Conservation (phyloP, 1,284 basidiomycete species). For the Sporisorium sorghi region DNA sequence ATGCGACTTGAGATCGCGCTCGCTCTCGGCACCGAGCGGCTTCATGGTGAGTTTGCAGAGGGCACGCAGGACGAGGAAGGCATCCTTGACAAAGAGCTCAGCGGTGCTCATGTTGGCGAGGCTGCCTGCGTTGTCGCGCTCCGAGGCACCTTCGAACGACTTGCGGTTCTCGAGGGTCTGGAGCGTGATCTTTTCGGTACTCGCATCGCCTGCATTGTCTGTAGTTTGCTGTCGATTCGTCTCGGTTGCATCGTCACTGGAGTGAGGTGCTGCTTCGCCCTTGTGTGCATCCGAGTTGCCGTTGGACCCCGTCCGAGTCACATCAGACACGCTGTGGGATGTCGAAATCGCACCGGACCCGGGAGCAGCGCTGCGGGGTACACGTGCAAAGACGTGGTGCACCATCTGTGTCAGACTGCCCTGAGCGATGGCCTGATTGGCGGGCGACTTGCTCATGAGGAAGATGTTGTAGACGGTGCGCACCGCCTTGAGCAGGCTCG, state of each 20-base stretch:
- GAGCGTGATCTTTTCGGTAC: slow-evolving; percentile 57
- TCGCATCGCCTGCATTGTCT: slow-evolving; percentile 16
- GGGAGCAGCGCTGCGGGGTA: slow-evolving; percentile 39
- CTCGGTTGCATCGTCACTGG: slow-evolving; percentile 11
- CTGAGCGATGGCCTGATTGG: slow-evolving; percentile 67
- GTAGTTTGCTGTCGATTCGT: slow-evolving; percentile 16
- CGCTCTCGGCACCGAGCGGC: slow-evolving; percentile 65
- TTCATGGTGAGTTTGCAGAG: slow-evolving; percentile 69
- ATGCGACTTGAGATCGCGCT: slow-evolving; percentile 67
- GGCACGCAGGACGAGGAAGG: slow-evolving; percentile 67
- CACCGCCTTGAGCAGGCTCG: slow-evolving; percentile 70
- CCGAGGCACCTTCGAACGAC: slow-evolving; percentile 65
- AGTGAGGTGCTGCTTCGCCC: background rate
- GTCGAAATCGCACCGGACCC: slow-evolving; percentile 19
- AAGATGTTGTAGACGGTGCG: slow-evolving; percentile 69
- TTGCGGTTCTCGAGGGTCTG: slow-evolving; percentile 62
- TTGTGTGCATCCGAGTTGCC: slow-evolving; percentile 12
- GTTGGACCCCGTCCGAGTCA: slow-evolving; percentile 20
- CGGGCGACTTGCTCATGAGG: slow-evolving; percentile 62
- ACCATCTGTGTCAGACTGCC: slow-evolving; percentile 68
- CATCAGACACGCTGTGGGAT: slow-evolving; percentile 33
- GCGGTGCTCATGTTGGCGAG: slow-evolving; percentile 60
- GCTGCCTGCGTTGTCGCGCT: slow-evolving; percentile 56
- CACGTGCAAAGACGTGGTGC: slow-evolving; percentile 65
- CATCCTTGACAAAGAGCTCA: slow-evolving; percentile 68